Conservation (phyloP, 345 rosid genomes). For the Gossypium stocksii region DNA sequence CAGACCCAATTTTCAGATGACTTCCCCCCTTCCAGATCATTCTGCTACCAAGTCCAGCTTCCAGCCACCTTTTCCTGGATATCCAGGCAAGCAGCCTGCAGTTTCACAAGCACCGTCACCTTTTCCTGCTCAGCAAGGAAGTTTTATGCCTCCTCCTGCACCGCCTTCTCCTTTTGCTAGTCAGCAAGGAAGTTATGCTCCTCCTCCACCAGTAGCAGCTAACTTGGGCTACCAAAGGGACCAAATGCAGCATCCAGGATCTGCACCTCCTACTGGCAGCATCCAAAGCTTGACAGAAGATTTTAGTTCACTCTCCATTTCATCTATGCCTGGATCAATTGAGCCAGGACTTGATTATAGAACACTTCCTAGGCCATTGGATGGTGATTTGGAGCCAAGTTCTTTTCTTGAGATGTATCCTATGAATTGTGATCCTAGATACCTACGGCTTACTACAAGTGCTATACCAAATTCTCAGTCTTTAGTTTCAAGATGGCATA, state of each 20-base stretch:
- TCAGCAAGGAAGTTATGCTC: constrained; percentile 49
- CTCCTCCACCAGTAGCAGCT: constrained; percentile 34
- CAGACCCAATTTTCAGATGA: constrained; percentile 50
- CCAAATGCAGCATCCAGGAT: constrained; percentile 54
- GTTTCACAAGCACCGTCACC: constrained; percentile 47
- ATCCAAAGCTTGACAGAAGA: constrained; percentile 80
- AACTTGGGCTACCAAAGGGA: constrained; percentile 44
- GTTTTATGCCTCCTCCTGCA: constrained; percentile 38
- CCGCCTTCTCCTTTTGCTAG: constrained; percentile 46
- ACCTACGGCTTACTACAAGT: constrained; percentile 75
- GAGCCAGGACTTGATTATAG: constrained; percentile 77
- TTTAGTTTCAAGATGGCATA: constrained; percentile 94
- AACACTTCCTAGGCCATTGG: constrained; percentile 87
- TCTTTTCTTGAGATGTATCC: constrained; percentile 58
- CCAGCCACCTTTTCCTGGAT: constrained; percentile 63
- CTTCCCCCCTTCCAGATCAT: constrained; percentile 38
- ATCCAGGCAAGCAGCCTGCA: constrained; percentile 44
- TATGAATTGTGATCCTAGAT: constrained; percentile 80
- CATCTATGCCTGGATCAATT: constrained; percentile 73
- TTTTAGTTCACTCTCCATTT: constrained; percentile 72
- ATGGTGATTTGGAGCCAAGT: constrained; percentile 82
- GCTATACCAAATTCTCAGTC: constrained; percentile 93
- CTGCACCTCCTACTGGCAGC: constrained; percentile 60
- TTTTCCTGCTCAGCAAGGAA: constrained; percentile 51
- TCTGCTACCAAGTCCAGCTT: constrained; percentile 30